Evolutionary conservation across 257 asterid genomes (phyloP).

Genomic region (Solanum appendiculatum): DNA sequence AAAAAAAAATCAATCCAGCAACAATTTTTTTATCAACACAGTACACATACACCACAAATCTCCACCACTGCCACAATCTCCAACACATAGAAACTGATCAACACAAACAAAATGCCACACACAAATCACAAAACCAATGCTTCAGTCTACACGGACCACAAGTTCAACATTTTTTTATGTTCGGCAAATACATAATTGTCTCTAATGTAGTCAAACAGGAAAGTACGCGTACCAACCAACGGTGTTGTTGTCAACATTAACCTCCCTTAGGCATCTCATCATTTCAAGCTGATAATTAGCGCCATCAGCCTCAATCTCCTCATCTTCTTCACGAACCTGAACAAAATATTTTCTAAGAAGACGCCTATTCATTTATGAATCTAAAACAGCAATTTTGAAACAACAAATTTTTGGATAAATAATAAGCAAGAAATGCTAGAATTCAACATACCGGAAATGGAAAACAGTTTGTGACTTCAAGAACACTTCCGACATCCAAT

Average conservation of each 20-base stretch:
- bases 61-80: not conserved
- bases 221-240: constrained; percentile 67
- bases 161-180: not conserved
- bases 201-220: not conserved
- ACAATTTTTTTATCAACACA: not conserved
- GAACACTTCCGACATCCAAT: constrained; percentile 94
- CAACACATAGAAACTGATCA: not conserved
- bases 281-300: constrained; percentile 97
- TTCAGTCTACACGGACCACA: not conserved
- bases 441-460: constrained; percentile 72
- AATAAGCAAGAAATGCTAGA: not conserved
- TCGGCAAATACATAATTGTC: not conserved
- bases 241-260: constrained; percentile 94
- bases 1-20: not conserved
- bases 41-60: not conserved
- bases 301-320: constrained; percentile 94
- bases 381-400: not conserved
- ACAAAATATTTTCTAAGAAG: not conserved
- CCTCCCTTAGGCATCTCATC: constrained; percentile 99
- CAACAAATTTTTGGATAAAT: not conserved
- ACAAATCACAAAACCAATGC: not conserved
- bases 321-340: constrained; percentile 95
- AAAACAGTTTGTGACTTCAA: constrained; percentile 94
- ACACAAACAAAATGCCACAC: not conserved
- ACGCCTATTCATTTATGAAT: not conserved